Conservation (phyloP, 2,329 filamentous ascomycete genomes). For the Aureobasidium sp. region DNA sequence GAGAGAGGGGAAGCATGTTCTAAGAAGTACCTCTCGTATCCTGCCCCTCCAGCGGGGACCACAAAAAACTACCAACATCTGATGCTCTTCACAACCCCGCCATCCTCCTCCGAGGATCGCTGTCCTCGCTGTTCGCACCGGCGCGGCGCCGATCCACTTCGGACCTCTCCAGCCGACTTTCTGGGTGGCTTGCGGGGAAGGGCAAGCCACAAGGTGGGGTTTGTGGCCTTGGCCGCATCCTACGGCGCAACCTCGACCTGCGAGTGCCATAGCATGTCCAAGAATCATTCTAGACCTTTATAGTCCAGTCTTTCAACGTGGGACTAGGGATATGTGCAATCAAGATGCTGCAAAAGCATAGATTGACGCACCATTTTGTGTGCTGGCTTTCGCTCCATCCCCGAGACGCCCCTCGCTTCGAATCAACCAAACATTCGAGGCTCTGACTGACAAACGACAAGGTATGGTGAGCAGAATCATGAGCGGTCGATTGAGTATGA, state of each 20-base stretch:
- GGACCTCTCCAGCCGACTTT: background rate
- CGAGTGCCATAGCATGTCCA: background rate
- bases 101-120: conserved; percentile 6
- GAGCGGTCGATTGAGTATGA: background rate
- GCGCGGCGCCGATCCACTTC: background rate
- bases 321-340: background rate
- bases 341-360: background rate
- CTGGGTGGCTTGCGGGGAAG: conserved; percentile 2
- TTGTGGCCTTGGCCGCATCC: background rate
- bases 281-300: background rate
- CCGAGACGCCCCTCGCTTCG: conserved; percentile 19
- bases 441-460: background rate
- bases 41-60: conserved; percentile 9
- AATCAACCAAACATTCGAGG: background rate
- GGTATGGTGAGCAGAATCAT: background rate
- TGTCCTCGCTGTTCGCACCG: conserved; percentile 10
- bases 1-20: background rate
- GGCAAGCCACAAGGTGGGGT: background rate
- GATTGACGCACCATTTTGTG: background rate
- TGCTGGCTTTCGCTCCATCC: background rate
- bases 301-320: background rate
- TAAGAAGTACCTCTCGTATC: conserved; percentile 1
- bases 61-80: conserved; percentile 3
- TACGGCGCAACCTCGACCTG: background rate
- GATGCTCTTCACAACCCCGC: conserved; percentile 4